phyloP scores from a whole-genome alignment of 805 yeast species.

The Ogataea nakhonphanomensis region DNA sequence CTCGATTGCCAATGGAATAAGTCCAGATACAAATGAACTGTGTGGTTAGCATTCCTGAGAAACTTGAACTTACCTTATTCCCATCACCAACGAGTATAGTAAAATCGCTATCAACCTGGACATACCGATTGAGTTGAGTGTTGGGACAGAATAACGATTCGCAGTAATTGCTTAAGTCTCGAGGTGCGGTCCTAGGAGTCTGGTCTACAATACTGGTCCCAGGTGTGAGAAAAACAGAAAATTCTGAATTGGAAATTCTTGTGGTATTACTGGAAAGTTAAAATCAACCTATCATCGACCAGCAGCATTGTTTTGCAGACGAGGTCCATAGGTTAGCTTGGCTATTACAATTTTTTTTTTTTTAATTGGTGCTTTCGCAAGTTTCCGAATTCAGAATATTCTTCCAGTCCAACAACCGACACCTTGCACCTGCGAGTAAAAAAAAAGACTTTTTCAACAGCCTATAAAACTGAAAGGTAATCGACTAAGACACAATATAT shows the following conservation, averaged over 20 bases:
- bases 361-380: conserved; percentile 3
- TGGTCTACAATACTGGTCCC: too few relatives aligned
- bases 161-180: too few relatives aligned
- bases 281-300: conserved; percentile 2
- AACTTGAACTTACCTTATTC: conserved; percentile 15
- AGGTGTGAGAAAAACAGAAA: too few relatives aligned
- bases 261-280: neutral
- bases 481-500: conserved; percentile 3
- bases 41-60: neutral
- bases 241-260: neutral
- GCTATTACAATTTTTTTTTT: conserved; percentile 1
- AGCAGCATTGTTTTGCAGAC: neutral
- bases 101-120: conserved; percentile 16
- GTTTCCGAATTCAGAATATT: conserved; percentile 4
- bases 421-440: conserved; percentile 8
- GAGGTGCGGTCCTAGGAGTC: too few relatives aligned
- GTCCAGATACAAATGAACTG: conserved; percentile 30
- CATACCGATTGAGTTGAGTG: conserved; percentile 6
- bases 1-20: conserved; percentile 25
- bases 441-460: conserved; percentile 6
- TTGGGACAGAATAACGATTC: too few relatives aligned
- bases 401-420: conserved; percentile 2
- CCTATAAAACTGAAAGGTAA: conserved; percentile 10
- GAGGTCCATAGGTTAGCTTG: neutral
- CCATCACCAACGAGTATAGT: conserved; percentile 24